Conservation (phyloP, 306 rosid species). For the Fragaria ananassa region DNA sequence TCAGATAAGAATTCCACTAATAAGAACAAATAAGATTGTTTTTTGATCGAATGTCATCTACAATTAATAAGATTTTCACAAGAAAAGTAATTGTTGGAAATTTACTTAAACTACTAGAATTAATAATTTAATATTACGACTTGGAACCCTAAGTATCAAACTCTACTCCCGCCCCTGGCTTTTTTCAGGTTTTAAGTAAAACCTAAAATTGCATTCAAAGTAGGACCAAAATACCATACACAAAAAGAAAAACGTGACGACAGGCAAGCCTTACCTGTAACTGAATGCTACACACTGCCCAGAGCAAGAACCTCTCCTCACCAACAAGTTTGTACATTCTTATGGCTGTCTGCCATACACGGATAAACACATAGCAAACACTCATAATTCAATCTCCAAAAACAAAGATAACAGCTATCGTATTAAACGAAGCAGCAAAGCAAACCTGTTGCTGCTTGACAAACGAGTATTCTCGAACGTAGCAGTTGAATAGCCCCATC, state of each 20-base stretch:
- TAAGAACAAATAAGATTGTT: neutral
- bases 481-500: constrained; percentile 95
- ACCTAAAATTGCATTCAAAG: neutral
- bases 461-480: constrained; percentile 90
- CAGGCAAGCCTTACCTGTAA: constrained; percentile 67
- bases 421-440: neutral
- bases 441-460: constrained; percentile 98
- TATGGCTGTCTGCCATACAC: constrained; percentile 80
- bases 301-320: constrained; percentile 89
- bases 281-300: constrained; percentile 99
- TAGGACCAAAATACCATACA: neutral
- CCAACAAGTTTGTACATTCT: constrained; percentile 93
- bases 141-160: neutral
- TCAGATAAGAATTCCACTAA: neutral
- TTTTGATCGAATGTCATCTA: neutral
- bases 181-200: neutral
- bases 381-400: neutral
- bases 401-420: neutral
- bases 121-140: neutral
- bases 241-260: neutral
- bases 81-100: neutral
- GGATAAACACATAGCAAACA: constrained; percentile 2
- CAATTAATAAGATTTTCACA: neutral
- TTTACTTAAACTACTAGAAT: too few species aligned
- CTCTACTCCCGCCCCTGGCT: neutral